A percentile compares a stretch with the other conserved stretches of the same genome.
phyloP scores from a whole-genome alignment of 2,329 filamentous ascomycete genomes.

The Dryadomyces quercus-mongolicae region DNA sequence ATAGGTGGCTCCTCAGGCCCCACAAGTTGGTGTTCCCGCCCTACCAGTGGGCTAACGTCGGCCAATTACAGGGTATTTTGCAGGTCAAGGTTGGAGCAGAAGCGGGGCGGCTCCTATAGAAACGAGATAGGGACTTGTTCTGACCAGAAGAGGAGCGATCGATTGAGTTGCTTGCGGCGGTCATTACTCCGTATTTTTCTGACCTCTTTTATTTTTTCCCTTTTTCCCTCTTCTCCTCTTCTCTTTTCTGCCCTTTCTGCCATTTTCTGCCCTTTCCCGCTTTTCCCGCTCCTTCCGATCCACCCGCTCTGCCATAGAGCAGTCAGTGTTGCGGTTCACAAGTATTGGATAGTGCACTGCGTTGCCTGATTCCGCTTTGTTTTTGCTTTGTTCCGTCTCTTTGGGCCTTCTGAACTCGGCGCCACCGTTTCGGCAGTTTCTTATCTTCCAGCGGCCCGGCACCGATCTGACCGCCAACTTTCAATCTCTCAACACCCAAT shows the following conservation, averaged over 20 bases:
- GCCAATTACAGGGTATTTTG: no score
- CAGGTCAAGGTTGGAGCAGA: background rate
- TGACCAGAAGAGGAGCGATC: background rate
- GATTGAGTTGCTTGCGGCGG: background rate
- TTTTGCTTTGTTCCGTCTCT: background rate
- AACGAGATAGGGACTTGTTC: background rate
- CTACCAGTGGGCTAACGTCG: background rate
- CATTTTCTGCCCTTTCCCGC: background rate
- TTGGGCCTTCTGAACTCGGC: no score
- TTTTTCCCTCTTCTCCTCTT: background rate
- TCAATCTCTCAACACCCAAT: slow-evolving; percentile 20
- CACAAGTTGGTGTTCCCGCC: background rate
- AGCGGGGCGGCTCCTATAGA: background rate
- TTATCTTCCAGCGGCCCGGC: no score
- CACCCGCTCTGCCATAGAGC: no score
- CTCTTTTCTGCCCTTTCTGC: background rate
- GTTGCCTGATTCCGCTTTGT: background rate
- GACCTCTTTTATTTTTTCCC: background rate
- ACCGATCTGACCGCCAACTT: background rate
- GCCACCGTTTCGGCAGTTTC: background rate
- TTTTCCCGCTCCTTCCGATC: background rate
- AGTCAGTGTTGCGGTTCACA: background rate
- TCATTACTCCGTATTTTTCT: background rate
- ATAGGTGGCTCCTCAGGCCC: background rate
- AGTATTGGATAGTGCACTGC: background rate